These are phyloP conservation scores for Hygrophorus pudorinus DNA, from an alignment of 768 basidiomycete species.

Conservation along the genomic window DNA sequence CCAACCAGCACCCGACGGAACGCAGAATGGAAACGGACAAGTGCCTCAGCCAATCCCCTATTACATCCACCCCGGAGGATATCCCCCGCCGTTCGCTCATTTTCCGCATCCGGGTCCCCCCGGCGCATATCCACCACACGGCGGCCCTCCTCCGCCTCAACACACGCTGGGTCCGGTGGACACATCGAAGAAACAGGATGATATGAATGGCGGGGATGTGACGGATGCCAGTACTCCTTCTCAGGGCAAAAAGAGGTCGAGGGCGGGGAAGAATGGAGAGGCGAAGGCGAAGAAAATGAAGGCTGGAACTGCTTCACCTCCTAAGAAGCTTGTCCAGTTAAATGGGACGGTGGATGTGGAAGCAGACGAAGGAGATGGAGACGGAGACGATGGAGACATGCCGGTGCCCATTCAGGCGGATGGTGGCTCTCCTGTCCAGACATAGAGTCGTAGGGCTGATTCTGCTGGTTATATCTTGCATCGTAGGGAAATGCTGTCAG, in stretches of 20 bases:
- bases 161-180: constrained; percentile 20
- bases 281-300: constrained; percentile 22
- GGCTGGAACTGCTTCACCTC: constrained; percentile 6
- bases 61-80: constrained; percentile 27
- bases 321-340: constrained; percentile 10
- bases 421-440: no score
- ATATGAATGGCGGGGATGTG: constrained; percentile 10
- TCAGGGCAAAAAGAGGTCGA: no score
- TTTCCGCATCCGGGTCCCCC: constrained; percentile 19
- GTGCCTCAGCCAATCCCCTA: constrained; percentile 26
- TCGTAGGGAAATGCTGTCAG: no score
- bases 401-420: no score
- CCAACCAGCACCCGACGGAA: constrained; percentile 19
- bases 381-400: no score
- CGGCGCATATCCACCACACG: constrained; percentile 20
- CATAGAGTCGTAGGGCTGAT: no score
- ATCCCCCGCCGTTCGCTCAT: constrained; percentile 25
- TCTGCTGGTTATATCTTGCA: no score
- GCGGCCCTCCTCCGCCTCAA: constrained; percentile 11
- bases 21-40: constrained; percentile 22
- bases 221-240: background rate
- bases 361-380: background rate
- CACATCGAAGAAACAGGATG: constrained; percentile 17
- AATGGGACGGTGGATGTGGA: background rate
- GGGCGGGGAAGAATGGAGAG: constrained; percentile 16